Evolutionary conservation across 805 yeast genomes (phyloP).

Genomic region (Saturnispora mendoncae): DNA sequence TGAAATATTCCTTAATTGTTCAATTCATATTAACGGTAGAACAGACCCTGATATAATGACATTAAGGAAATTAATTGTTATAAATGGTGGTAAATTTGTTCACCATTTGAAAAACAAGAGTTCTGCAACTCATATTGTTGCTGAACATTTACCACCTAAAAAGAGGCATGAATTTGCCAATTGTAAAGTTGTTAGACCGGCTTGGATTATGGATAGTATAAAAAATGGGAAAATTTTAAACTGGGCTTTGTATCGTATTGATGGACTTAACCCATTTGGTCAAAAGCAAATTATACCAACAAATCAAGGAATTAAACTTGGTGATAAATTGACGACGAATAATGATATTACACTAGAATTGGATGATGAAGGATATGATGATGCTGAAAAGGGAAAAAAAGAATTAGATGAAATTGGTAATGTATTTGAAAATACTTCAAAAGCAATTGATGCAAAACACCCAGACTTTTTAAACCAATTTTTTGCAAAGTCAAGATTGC

Average conservation of each 20-base stretch:
- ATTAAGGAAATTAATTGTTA: constrained; percentile 59
- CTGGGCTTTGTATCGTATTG: constrained; percentile 62
- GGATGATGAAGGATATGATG: neutral
- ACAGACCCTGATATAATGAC: constrained; percentile 73
- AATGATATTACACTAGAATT: constrained; percentile 7
- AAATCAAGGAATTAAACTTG: constrained; percentile 1
- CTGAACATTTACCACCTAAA: constrained; percentile 68
- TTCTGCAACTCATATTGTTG: constrained; percentile 76
- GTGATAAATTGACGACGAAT: constrained; percentile 5
- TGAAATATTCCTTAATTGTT: constrained; percentile 52
- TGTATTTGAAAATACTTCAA: constrained; percentile 8
- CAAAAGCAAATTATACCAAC: constrained; percentile 36
- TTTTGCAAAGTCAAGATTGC: constrained; percentile 76
- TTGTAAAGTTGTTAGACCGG: constrained; percentile 70
- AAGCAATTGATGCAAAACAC: constrained; percentile 50
- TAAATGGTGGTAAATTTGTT: constrained; percentile 73
- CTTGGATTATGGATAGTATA: constrained; percentile 70
- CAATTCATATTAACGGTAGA: constrained; percentile 79
- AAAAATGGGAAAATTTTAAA: constrained; percentile 38
- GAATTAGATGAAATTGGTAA: constrained; percentile 8
- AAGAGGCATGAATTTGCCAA: constrained; percentile 58
- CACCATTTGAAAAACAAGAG: constrained; percentile 64
- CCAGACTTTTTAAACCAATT: constrained; percentile 67
- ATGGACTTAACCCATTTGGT: constrained; percentile 35
- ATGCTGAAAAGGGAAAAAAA: constrained; percentile 10